Percentiles rank a stretch among this genome's conserved stretches.
Conservation (phyloP, 495 filamentous ascomycete genomes). For the Bombardia bombarda region DNA sequence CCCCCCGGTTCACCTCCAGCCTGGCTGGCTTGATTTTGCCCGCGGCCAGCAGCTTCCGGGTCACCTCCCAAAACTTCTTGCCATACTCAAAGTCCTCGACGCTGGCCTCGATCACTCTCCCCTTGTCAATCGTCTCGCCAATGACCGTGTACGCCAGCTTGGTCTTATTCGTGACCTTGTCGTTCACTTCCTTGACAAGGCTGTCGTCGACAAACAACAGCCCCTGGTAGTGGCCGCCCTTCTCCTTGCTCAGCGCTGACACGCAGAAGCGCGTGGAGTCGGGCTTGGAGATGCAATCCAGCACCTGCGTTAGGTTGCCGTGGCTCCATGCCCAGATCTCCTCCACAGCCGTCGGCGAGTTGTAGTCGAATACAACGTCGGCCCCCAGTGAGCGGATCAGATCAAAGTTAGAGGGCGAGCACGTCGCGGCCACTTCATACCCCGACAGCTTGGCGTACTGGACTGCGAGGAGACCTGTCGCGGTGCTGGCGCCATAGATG, state of each 20-base stretch:
- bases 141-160: constrained; percentile 25
- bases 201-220: constrained; percentile 17
- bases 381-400: constrained; percentile 35
- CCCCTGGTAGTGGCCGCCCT: constrained; percentile 8
- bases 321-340: constrained; percentile 25
- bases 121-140: constrained; percentile 12
- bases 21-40: constrained; percentile 17
- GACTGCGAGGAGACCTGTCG: constrained; percentile 39
- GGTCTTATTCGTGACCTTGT: constrained; percentile 12
- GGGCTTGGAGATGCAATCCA: constrained; percentile 25
- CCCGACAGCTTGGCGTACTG: constrained; percentile 41
- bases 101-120: neutral
- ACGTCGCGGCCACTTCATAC: constrained; percentile 34
- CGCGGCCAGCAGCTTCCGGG: constrained; percentile 13
- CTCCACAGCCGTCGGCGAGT: constrained; percentile 22
- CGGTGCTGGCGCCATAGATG: constrained; percentile 45
- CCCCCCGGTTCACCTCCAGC: constrained; percentile 22
- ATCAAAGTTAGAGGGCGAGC: constrained; percentile 34
- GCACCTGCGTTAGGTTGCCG: constrained; percentile 15
- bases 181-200: constrained; percentile 18
- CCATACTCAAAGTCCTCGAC: constrained; percentile 19
- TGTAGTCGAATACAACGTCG: constrained; percentile 39
- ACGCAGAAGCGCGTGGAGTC: constrained; percentile 16
- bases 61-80: constrained; percentile 16
- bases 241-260: constrained; percentile 12